These are phyloP conservation scores for Solanum hybrid DNA, from an alignment of 305 asterid genomes.

Conservation along the genomic window DNA sequence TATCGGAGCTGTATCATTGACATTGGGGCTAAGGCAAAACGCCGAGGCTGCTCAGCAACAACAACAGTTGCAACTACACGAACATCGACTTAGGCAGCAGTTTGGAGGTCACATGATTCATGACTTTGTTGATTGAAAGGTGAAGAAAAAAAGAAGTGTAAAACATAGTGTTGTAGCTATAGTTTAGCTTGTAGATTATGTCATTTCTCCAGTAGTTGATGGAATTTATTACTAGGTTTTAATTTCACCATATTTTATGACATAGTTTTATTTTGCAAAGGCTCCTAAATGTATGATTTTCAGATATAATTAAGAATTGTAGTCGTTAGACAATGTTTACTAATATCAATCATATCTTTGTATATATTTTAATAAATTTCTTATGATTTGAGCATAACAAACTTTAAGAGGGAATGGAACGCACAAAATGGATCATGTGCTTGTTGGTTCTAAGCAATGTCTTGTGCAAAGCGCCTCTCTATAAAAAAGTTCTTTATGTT, in stretches of 20 bases:
- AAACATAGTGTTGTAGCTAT: neutral
- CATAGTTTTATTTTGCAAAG: neutral
- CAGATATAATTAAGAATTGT: neutral
- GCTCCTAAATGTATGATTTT: neutral
- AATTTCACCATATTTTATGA: neutral
- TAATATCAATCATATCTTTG: neutral
- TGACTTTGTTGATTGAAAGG: slow-evolving; percentile 47
- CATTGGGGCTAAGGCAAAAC: slow-evolving; percentile 59
- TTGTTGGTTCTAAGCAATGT: neutral
- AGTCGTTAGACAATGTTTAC: neutral
- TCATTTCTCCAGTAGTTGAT: neutral
- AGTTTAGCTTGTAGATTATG: neutral
- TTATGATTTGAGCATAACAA: neutral
- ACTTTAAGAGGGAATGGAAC: neutral
- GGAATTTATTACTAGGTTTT: neutral
- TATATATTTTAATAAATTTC: neutral
- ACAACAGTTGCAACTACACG: slow-evolving; percentile 15
- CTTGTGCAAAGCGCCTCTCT: neutral
- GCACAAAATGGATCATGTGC: neutral
- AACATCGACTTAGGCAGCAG: slow-evolving; percentile 36
- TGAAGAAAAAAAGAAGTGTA: neutral
- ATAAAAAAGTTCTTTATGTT: neutral
- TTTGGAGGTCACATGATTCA: slow-evolving; percentile 51
- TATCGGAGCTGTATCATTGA: slow-evolving; percentile 56
- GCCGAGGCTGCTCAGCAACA: slow-evolving; percentile 36